These are phyloP conservation scores for Erodium texanum DNA, from an alignment of 441 rosid species.

Conservation along the genomic window DNA sequence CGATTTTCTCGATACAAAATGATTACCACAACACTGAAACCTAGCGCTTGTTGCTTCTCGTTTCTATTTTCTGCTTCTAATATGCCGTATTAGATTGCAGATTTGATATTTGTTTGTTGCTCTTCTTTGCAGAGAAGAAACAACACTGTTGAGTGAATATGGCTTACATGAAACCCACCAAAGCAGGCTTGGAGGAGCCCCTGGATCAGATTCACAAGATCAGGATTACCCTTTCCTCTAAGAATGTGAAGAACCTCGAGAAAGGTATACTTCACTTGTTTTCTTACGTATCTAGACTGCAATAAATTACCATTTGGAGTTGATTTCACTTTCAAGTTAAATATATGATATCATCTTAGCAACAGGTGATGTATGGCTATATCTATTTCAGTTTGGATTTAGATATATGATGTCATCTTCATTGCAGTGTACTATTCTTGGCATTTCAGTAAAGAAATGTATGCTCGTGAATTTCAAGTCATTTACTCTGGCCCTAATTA, in stretches of 20 bases:
- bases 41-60: background rate
- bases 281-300: background rate
- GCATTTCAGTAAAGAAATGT: too few relatives aligned
- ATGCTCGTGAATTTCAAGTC: too few relatives aligned
- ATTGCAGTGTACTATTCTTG: too few relatives aligned
- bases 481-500: too few relatives aligned
- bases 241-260: conserved; percentile 74
- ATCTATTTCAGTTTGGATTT: too few relatives aligned
- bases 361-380: too few relatives aligned
- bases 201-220: conserved; percentile 66
- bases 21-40: too few relatives aligned
- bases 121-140: background rate
- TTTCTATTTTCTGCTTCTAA: background rate
- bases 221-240: conserved; percentile 67
- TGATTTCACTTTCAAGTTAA: too few relatives aligned
- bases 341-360: too few relatives aligned
- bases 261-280: conserved; percentile 33
- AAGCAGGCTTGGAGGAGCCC: conserved; percentile 58
- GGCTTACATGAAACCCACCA: conserved; percentile 63
- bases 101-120: background rate
- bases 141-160: conserved; percentile 15
- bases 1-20: too few relatives aligned
- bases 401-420: too few relatives aligned
- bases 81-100: too few relatives aligned
- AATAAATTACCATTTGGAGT: background rate